Evolutionary conservation across 805 yeast genomes (phyloP).

Genomic region (Candida gorgasii): DNA sequence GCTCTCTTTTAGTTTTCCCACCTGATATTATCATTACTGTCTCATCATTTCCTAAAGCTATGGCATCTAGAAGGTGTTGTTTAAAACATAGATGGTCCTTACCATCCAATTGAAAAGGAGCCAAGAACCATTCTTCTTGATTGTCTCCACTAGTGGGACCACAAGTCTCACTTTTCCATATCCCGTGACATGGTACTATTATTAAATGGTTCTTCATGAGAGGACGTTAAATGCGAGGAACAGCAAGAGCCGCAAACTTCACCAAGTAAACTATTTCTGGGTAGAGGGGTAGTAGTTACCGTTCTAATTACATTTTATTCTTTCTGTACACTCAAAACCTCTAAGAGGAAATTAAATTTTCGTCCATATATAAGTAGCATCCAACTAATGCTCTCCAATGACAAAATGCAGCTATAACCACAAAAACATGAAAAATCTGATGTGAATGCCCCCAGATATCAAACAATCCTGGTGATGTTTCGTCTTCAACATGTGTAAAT

Average conservation of each 20-base stretch:
- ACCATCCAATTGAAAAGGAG: slow-evolving; percentile 67
- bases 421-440: slow-evolving; percentile 78
- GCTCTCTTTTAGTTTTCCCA: slow-evolving; percentile 64
- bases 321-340: too few species aligned
- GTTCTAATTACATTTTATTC: too few species aligned
- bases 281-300: too few species aligned
- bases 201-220: slow-evolving; percentile 25
- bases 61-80: slow-evolving; percentile 55
- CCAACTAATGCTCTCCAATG: slow-evolving; percentile 66
- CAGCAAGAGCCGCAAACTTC: too few species aligned
- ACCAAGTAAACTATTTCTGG: too few species aligned
- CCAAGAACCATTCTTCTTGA: slow-evolving; percentile 63
- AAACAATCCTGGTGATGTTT: slow-evolving; percentile 34
- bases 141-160: slow-evolving; percentile 22
- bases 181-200: slow-evolving; percentile 54
- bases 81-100: slow-evolving; percentile 66
- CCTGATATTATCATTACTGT: slow-evolving; percentile 56
- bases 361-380: slow-evolving; percentile 49
- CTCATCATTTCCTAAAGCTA: slow-evolving; percentile 28
- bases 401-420: slow-evolving; percentile 72
- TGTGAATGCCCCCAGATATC: slow-evolving; percentile 82
- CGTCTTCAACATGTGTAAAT: slow-evolving; percentile 30
- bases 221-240: too few species aligned
- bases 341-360: slow-evolving; percentile 1
- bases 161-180: slow-evolving; percentile 46